Evolutionary conservation across 2,329 filamentous ascomycete species (phyloP), one percentile per base, ranked within the genome.

Genomic region (Xylariomycetidae sp.): DNA sequence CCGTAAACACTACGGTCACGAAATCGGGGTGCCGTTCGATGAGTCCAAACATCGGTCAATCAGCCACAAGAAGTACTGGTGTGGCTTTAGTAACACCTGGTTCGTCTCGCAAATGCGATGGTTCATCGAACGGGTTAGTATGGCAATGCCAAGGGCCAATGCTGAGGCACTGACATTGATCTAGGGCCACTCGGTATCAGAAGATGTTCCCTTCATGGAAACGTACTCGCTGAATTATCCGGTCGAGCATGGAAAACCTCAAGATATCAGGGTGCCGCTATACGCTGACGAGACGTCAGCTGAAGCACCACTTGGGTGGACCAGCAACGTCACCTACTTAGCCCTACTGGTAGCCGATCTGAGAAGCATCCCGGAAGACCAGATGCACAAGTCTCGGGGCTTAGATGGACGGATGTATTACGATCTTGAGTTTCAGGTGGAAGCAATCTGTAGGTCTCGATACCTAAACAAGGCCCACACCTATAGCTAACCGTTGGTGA

Each of bases 1-100:
- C 7, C 57, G 65, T 23, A 67, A 65, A 42, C 60, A 66, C 39
- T 68, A 68, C 34, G 65, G 64, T 5, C 57, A 54, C 10, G 53
- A 60, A 37, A 10, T 38, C 9, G 32, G 32, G 3, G 12, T 34
- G 10, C 8, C 3, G n/a, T 49, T 32, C 27, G 25, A 45, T 24
- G 13, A 13, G 2, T 8, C 12, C 2, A 15, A 26, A 12, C 46
- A 49, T 15, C 26, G 26, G 2, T 34, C 35, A 0, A 15, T 50
- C 3, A 7, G 6, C 5, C 18, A 28, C n/a, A 29, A 33, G 31
- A 33, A 14, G 17, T 46, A 37, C 18, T 46, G 31, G 19, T 34
- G 44, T 26, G 35, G 19, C 0, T 12, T 42, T 19, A 16, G 39
- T 16, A 35, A 48, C 19, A 6, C 26, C 29, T 34, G 41, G 35